Percentiles rank a stretch among this genome's conserved stretches.
These are phyloP conservation scores for Aspergillus homomorphus DNA, from an alignment of 495 filamentous ascomycete species.

Conservation along the genomic window DNA sequence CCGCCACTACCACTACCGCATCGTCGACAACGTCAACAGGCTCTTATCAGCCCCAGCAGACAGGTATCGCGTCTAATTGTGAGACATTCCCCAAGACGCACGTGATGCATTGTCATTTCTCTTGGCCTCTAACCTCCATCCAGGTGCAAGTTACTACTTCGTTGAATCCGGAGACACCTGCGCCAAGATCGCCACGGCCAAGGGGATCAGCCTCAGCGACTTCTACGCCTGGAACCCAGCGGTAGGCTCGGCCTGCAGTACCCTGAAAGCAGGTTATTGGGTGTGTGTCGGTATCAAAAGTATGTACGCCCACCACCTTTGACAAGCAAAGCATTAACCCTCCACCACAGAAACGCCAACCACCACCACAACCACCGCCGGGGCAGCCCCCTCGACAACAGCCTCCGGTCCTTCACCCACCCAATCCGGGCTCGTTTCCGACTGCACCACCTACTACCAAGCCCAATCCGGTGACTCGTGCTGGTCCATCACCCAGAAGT, in stretches of 20 bases:
- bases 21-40: neutral
- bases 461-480: neutral
- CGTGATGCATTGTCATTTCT: neutral
- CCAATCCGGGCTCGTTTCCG: slow-evolving; percentile 1
- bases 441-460: slow-evolving; percentile 6
- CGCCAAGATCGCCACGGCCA: neutral
- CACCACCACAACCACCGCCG: slow-evolving; percentile 3
- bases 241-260: slow-evolving; percentile 13
- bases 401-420: slow-evolving; percentile 2
- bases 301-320: neutral
- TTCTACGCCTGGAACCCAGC: slow-evolving; percentile 21
- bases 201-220: slow-evolving; percentile 4
- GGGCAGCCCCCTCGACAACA: neutral
- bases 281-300: slow-evolving; percentile 20
- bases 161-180: slow-evolving; percentile 14
- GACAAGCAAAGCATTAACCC: neutral
- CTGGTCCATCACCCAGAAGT: slow-evolving; percentile 4
- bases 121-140: neutral
- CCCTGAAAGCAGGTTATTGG: slow-evolving; percentile 17
- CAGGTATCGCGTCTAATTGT: slow-evolving; percentile 3
- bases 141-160: slow-evolving; percentile 10
- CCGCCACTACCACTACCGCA: neutral
- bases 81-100: neutral
- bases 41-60: slow-evolving; percentile 1
- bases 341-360: neutral